Evolutionary conservation across 2,329 filamentous ascomycete species (phyloP).

Genomic region (Penicillium sp.): DNA sequence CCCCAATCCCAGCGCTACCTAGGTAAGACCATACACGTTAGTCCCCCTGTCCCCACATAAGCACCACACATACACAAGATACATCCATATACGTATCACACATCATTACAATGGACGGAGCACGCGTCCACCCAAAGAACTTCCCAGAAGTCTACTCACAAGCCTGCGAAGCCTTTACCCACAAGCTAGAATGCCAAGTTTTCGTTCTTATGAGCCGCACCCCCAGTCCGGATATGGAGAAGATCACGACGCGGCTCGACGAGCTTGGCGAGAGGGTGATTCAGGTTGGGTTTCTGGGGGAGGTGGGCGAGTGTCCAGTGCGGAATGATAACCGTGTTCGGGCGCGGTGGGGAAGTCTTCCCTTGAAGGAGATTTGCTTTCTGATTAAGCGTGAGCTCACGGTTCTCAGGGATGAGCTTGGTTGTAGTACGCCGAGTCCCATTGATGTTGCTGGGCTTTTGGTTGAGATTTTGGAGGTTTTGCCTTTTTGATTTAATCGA

Average conservation of each 20-base stretch:
- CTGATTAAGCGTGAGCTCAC: neutral
- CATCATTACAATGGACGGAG: neutral
- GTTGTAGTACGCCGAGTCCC: too few species aligned
- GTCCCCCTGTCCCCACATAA: neutral
- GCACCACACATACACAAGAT: neutral
- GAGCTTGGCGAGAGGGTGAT: neutral
- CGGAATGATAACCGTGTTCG: neutral
- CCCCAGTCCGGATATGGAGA: neutral
- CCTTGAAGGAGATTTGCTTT: constrained; percentile 5
- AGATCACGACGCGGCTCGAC: neutral
- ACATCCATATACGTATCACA: too few species aligned
- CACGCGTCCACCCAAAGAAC: neutral
- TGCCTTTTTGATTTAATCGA: neutral
- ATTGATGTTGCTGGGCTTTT: neutral
- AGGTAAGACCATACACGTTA: neutral
- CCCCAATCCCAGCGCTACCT: neutral
- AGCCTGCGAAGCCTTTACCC: constrained; percentile 1
- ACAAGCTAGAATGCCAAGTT: constrained; percentile 4
- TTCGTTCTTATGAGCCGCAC: neutral
- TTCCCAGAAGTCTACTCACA: neutral
- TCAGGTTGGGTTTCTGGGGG: constrained; percentile 1
- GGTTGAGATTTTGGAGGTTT: neutral
- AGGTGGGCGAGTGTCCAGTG: neutral
- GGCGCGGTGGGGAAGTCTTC: neutral
- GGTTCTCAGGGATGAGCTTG: neutral